phyloP scores from a whole-genome alignment of 2,329 filamentous ascomycete genomes.

The Diplodia seriata region DNA sequence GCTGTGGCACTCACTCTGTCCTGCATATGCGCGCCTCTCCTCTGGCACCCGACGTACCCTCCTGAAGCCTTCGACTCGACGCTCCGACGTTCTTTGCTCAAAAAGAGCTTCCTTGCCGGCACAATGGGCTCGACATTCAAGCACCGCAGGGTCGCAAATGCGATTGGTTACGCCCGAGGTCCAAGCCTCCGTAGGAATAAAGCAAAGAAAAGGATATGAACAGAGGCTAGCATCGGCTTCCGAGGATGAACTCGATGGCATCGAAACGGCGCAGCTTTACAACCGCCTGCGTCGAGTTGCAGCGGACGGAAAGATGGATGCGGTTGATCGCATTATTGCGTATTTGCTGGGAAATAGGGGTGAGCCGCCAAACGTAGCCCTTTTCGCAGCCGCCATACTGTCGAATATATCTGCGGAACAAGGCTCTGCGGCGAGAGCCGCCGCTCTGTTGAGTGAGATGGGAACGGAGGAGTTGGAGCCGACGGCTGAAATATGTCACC shows the following conservation, averaged over 20 bases:
- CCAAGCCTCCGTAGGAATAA: background rate
- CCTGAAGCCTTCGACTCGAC: background rate
- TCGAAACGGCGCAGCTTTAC: constrained; percentile 2
- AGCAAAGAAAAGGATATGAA: background rate
- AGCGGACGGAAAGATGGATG: constrained; percentile 5
- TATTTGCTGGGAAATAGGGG: constrained; percentile 63
- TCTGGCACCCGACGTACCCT: background rate
- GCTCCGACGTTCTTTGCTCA: background rate
- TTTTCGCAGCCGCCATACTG: constrained; percentile 78
- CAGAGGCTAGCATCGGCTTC: background rate
- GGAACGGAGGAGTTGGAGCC: constrained; percentile 64
- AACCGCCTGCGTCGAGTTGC: constrained; percentile 7
- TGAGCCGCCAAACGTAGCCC: constrained; percentile 61
- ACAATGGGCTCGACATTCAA: constrained; percentile 11
- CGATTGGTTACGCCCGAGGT: background rate
- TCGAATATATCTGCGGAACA: constrained; percentile 68
- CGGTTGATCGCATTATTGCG: constrained; percentile 44
- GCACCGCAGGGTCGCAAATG: background rate
- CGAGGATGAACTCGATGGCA: background rate
- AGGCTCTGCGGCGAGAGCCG: constrained; percentile 72
- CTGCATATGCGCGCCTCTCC: constrained; percentile 4
- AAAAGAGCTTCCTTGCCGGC: background rate
- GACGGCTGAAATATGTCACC: constrained; percentile 73
- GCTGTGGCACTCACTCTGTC: constrained; percentile 19
- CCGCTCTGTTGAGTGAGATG: constrained; percentile 76